A percentile compares a stretch with the other conserved stretches of the same genome.
Evolutionary conservation across 768 basidiomycete species (phyloP).

Genomic region (Sporobolomyces phaffii): DNA sequence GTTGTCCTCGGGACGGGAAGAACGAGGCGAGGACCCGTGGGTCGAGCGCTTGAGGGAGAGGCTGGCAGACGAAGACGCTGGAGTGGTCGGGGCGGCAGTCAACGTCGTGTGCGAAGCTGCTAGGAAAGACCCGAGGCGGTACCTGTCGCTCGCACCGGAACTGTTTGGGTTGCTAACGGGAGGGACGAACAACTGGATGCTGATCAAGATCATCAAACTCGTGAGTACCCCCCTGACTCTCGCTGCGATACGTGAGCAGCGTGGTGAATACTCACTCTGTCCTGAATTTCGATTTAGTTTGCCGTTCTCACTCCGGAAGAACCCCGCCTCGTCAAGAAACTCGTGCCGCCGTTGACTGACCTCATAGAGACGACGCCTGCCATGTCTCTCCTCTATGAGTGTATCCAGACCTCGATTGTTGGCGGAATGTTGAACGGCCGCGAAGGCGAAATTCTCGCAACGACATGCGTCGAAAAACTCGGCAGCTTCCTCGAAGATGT

Average conservation of each 20-base stretch:
- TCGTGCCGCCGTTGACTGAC: constrained; percentile 87
- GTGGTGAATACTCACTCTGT: no score
- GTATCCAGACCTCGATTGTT: constrained; percentile 94
- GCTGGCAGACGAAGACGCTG: constrained; percentile 48
- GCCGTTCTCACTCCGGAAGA: constrained; percentile 86
- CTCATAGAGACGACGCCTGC: constrained; percentile 93
- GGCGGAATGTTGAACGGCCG: constrained; percentile 80
- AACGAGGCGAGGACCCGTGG: constrained; percentile 46
- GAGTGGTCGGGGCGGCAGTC: constrained; percentile 83
- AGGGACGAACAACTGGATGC: constrained; percentile 98
- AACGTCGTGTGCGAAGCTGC: constrained; percentile 92
- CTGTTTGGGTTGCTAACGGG: constrained; percentile 87
- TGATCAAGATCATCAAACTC: constrained; percentile 96
- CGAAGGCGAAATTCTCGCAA: constrained; percentile 60
- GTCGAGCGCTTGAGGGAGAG: constrained; percentile 42
- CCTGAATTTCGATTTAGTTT: constrained; percentile 56
- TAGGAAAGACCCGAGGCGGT: constrained; percentile 68
- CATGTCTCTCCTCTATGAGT: constrained; percentile 93
- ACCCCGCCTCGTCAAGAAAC: constrained; percentile 85
- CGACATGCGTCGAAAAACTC: constrained; percentile 84
- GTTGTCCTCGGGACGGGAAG: constrained; percentile 61
- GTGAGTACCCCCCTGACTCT: constrained; percentile 50
- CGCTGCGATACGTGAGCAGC: no score
- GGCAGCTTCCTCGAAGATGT: constrained; percentile 83
- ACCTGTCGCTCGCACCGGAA: constrained; percentile 80